These are phyloP conservation scores for Crithidia thermophila DNA, from an alignment of 208 protist genomes.

Conservation along the genomic window DNA sequence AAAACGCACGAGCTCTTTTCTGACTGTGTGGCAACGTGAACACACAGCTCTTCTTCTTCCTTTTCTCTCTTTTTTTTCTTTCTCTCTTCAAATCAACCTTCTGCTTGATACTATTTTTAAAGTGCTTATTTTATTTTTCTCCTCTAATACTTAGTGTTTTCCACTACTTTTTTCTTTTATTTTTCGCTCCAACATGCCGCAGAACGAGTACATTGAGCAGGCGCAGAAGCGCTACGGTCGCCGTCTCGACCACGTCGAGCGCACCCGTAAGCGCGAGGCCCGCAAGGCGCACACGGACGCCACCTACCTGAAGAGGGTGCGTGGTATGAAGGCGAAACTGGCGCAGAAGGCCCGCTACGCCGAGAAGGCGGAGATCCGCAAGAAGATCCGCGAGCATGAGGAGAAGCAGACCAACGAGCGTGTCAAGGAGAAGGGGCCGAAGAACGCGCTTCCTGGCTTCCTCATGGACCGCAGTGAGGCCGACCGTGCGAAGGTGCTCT, in stretches of 20 bases:
- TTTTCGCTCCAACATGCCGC: slow-evolving; percentile 88
- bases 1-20: too few relatives aligned
- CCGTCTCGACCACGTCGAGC: slow-evolving; percentile 98
- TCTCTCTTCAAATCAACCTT: too few relatives aligned
- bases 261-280: slow-evolving; percentile 98
- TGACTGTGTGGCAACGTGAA: too few relatives aligned
- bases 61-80: not conserved
- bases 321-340: slow-evolving; percentile 99
- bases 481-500: slow-evolving; percentile 98
- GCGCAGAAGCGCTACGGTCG: slow-evolving; percentile 98
- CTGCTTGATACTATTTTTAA: too few relatives aligned
- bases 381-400: slow-evolving; percentile 99
- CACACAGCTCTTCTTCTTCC: slow-evolving; percentile 5
- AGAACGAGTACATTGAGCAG: slow-evolving; percentile 99
- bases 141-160: not conserved
- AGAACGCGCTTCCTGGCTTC: slow-evolving; percentile 99
- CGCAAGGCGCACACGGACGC: slow-evolving; percentile 95
- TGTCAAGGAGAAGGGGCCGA: slow-evolving; percentile 94
- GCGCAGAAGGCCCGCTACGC: slow-evolving; percentile 97
- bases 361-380: slow-evolving; percentile 99
- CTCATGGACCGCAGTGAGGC: slow-evolving; percentile 98
- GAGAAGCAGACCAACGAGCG: slow-evolving; percentile 93
- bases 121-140: too few relatives aligned
- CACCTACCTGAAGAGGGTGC: slow-evolving; percentile 94
- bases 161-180: slow-evolving; percentile 19